A percentile compares a stretch with the other conserved stretches of the same genome.
Evolutionary conservation across 129 eudicot species (phyloP).

Genomic region (Lactuca saligna): DNA sequence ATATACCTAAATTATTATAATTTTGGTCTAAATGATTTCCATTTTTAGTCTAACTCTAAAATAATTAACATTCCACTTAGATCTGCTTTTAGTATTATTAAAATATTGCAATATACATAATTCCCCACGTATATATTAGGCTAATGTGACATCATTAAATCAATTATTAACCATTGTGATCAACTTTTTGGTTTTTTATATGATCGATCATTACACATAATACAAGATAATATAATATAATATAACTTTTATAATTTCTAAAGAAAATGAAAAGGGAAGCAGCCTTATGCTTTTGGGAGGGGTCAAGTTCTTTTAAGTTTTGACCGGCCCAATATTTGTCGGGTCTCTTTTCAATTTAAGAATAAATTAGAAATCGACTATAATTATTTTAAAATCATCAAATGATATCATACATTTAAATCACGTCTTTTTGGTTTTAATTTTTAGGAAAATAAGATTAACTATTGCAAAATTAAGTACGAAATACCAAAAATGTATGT

Average conservation of each 20-base stretch:
- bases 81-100: too few species aligned
- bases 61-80: not conserved
- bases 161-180: not conserved
- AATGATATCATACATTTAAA: not conserved
- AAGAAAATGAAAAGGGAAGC: conserved; percentile 21
- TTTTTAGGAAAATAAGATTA: not conserved
- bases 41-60: too few species aligned
- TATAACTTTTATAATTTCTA: not conserved
- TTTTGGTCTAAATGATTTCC: not conserved
- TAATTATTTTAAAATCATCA: not conserved
- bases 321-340: conserved; percentile 22
- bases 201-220: not conserved
- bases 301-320: conserved; percentile 32
- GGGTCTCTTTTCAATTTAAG: conserved; percentile 18
- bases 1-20: not conserved
- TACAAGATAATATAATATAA: not conserved
- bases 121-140: not conserved
- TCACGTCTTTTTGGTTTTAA: not conserved
- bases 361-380: not conserved
- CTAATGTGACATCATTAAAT: not conserved
- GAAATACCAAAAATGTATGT: too few species aligned
- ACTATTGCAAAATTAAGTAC: not conserved
- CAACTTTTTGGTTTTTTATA: not conserved
- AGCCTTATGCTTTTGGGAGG: conserved; percentile 27
- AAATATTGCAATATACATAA: not conserved